Base-by-base conservation (phyloP, 225 moss, liverwort and hornwort species). In the Lunularia cruciata region DNA sequence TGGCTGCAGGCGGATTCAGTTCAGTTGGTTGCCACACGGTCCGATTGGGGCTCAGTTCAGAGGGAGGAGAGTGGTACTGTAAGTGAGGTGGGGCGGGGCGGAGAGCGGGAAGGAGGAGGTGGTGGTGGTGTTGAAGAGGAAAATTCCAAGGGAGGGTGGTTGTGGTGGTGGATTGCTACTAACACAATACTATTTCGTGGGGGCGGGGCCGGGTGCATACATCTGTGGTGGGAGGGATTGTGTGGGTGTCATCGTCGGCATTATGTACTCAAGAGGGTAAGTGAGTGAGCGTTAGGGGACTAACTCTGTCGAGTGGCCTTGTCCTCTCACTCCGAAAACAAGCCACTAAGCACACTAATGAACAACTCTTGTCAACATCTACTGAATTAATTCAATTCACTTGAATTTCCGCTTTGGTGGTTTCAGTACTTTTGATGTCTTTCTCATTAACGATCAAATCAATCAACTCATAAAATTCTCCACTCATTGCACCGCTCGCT, bases 181-280 rank as follows among this genome's bases (percentile, higher is more conserved):
- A 76, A 81, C 76, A 68, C 66, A n/a, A 80, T 68, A 54, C 70
- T 66, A 72, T 80, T 75, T 58, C 59, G 71, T 69, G 25, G 70
- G 82, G 82, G 57, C 82, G 77, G 82, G 77, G 67, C 78, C 82
- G 77, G 82, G 82, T 82, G 78, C 82, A 82, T 82, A 74, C 75
- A 78, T 77, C 77, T 82, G 70, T 83, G 78, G 83, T 83, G 83
- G 79, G 79, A 79, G 83, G 83, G 83, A 83, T 80, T 80, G 68
- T 76, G 62, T 81, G 77, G 81, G 81, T 63, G 73, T 81, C 81
- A 81, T 81, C 81, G 82, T 78, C 78, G 70, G 68, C 81, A 85
- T 78, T 73, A 85, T 85, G 85, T 85, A 79, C 78, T 79, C 85
- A 81, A 85, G 85, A 76, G 85, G 85, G 85, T 85, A 85, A 85